These are phyloP conservation scores for Vitis amurensis DNA, from an alignment of 164 flowering plant species.

Conservation along the genomic window DNA sequence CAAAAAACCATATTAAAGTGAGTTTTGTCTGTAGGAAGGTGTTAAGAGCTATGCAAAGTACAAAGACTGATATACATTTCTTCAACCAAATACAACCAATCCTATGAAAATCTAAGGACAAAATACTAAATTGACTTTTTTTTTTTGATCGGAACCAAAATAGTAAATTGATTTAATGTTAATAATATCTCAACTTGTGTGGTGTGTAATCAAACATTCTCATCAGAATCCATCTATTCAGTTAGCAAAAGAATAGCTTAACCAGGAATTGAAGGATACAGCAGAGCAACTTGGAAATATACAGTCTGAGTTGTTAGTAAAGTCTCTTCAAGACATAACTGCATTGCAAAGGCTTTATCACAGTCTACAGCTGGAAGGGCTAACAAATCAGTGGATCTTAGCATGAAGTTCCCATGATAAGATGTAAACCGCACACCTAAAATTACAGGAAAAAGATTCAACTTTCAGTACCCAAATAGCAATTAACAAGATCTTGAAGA, in stretches of 20 bases:
- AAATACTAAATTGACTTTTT: too few relatives aligned
- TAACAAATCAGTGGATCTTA: slow-evolving; percentile 82
- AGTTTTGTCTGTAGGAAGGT: too few relatives aligned
- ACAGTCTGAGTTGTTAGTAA: slow-evolving; percentile 77
- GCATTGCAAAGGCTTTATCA: slow-evolving; percentile 97
- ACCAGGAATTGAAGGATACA: slow-evolving; percentile 73
- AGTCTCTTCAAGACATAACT: slow-evolving; percentile 87
- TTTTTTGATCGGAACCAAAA: too few relatives aligned
- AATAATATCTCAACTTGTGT: too few relatives aligned
- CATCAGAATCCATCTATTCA: too few relatives aligned
- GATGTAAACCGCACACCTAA: slow-evolving; percentile 86
- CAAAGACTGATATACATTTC: too few relatives aligned
- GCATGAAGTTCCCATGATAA: slow-evolving; percentile 96
- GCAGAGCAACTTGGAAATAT: slow-evolving; percentile 93
- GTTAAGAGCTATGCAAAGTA: too few relatives aligned
- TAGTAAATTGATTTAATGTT: too few relatives aligned
- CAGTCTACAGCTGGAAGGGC: slow-evolving; percentile 99
- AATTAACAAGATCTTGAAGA: slow-evolving; percentile 4
- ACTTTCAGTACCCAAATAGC: slow-evolving; percentile 11
- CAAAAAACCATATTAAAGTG: too few relatives aligned
- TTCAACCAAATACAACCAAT: too few relatives aligned
- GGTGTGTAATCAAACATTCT: neutral
- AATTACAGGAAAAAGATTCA: slow-evolving; percentile 12
- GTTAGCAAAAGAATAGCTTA: neutral
- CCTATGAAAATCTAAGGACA: too few relatives aligned